Conservation (phyloP, 768 basidiomycete genomes). For the Clathrus columnatus region DNA sequence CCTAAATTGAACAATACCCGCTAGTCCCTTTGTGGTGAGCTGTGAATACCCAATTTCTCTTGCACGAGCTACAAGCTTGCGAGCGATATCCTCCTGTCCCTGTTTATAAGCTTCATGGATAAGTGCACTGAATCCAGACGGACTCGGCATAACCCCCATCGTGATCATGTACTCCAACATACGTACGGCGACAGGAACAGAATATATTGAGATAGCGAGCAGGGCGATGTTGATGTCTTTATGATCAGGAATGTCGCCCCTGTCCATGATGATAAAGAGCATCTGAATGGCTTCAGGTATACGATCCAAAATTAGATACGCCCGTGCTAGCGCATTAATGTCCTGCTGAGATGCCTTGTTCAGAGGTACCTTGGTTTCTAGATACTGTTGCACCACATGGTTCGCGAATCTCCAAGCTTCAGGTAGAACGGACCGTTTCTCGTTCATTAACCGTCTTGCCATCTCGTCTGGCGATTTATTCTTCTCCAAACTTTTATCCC, state of each 20-base stretch:
- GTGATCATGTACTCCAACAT: slow-evolving; percentile 45
- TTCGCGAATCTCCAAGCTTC: slow-evolving; percentile 25
- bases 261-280: slow-evolving; percentile 37
- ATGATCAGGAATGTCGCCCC: slow-evolving; percentile 47
- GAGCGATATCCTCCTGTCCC: slow-evolving; percentile 36
- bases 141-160: slow-evolving; percentile 41
- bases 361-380: slow-evolving; percentile 36
- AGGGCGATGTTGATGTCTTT: slow-evolving; percentile 61
- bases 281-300: slow-evolving; percentile 37
- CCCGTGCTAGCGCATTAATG: slow-evolving; percentile 55
- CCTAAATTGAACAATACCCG: slow-evolving; percentile 37
- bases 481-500: not conserved
- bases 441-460: not conserved
- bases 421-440: slow-evolving; percentile 1
- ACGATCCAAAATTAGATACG: slow-evolving; percentile 48
- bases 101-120: slow-evolving; percentile 47
- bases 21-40: slow-evolving; percentile 42
- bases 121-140: slow-evolving; percentile 51
- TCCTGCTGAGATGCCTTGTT: slow-evolving; percentile 36
- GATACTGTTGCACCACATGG: slow-evolving; percentile 38
- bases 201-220: slow-evolving; percentile 40
- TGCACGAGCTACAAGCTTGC: slow-evolving; percentile 33
- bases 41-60: slow-evolving; percentile 25
- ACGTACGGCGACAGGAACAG: slow-evolving; percentile 36
- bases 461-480: not conserved